Conservation (phyloP, 495 filamentous ascomycete genomes). For the Podospora appendiculata region DNA sequence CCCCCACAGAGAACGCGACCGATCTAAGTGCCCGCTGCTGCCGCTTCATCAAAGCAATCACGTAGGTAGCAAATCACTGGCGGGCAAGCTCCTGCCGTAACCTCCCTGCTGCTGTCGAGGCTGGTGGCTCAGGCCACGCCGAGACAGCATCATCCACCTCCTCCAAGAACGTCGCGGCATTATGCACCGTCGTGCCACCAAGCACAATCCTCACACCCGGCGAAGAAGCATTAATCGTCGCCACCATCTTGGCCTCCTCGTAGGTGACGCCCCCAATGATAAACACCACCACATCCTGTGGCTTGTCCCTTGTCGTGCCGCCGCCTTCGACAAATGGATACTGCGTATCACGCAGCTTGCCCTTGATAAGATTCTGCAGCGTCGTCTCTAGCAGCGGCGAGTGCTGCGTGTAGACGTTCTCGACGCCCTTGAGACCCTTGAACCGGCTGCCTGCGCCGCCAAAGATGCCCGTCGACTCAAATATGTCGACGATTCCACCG, state of each 20-base stretch:
- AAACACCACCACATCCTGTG: constrained; percentile 92
- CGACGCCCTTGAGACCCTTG: constrained; percentile 92
- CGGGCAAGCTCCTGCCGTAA: too few species aligned
- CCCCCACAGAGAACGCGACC: too few species aligned
- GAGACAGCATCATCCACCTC: constrained; percentile 73
- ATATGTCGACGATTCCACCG: constrained; percentile 69
- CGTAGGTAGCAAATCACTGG: too few species aligned
- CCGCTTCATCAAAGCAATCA: too few species aligned
- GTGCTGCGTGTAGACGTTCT: constrained; percentile 98
- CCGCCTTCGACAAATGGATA: constrained; percentile 91
- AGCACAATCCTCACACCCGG: constrained; percentile 85
- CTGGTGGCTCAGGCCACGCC: constrained; percentile 69
- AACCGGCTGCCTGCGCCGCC: constrained; percentile 81
- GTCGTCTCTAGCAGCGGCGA: constrained; percentile 81
- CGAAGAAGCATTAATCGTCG: constrained; percentile 81
- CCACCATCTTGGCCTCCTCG: constrained; percentile 92
- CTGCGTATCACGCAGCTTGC: constrained; percentile 69
- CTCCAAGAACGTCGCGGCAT: constrained; percentile 79
- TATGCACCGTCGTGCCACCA: constrained; percentile 77
- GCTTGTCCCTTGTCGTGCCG: constrained; percentile 79
- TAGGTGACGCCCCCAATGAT: constrained; percentile 90
- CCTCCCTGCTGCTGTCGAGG: constrained; percentile 56
- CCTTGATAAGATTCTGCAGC: constrained; percentile 86
- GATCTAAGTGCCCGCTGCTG: too few species aligned
- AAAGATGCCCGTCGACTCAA: constrained; percentile 84